Base-by-base conservation (phyloP, 345 rosid species). In the Boechera divaricarpa region DNA sequence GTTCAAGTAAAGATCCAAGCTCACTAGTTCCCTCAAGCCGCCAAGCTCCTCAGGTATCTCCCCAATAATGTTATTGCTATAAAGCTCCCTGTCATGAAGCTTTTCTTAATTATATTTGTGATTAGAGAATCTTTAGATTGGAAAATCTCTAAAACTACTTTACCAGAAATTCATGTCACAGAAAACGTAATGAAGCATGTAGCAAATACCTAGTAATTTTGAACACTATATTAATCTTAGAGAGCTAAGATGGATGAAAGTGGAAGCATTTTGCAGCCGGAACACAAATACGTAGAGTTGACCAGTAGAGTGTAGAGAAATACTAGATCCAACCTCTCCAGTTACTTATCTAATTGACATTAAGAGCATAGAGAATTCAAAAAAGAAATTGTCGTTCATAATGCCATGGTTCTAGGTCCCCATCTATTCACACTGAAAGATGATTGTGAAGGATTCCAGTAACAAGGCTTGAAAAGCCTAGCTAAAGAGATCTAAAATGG, bases 1-100 rank as follows among this genome's bases (percentile, higher is more conserved):
- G 84, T 91, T 91, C 83, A 82, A 63, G 83, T 85, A 89, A 79
- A 91, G 91, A 85, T 91, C 97, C 89, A 91, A 87, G 91, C 94
- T 89, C 82, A 91, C 94, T 82, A 91, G 74, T 70, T 76, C 82
- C 55, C 79, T 79, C 89, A 91, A 81, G 67, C 70, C 83, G 26
- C 97, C 97, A 73, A 91, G 88, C 83, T 91, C 92, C 13, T 86
- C 90, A 7, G 94, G 94, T 73, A 91, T 80, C 51, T 0, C 62
- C 57, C 94, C 94, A 72, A 79, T 83, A 47, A 91, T 81, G 79
- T 84, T 82, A 81, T 89, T 91, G 79, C 90, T 86, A 47, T 85
- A 85, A 67, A 91, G 94, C 72, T 89, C 94, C 91, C 94, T 91
- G 97, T 72, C 73, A 84, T 48, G 56, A 67, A 31, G 47, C 69